These are phyloP conservation scores for Botrytis fragariae DNA, from an alignment of 2,329 filamentous ascomycete species.

Conservation along the genomic window DNA sequence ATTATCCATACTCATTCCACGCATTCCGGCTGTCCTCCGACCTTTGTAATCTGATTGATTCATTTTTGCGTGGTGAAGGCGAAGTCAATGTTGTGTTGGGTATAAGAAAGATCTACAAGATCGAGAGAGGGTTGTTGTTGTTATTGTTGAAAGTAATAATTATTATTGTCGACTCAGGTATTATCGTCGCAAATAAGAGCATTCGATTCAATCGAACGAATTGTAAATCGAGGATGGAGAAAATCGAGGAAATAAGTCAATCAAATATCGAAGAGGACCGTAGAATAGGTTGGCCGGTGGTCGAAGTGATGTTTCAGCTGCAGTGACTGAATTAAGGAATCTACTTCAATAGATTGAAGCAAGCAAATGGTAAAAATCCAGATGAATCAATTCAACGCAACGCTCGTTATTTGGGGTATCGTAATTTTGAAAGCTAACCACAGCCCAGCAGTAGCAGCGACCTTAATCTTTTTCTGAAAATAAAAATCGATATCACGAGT, in stretches of 20 bases:
- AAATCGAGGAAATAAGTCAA: background rate
- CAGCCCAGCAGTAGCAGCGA: conserved; percentile 19
- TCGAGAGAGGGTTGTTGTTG: background rate
- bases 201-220: conserved; percentile 16
- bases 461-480: background rate
- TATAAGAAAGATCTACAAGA: conserved; percentile 46
- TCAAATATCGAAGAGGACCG: background rate
- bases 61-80: conserved; percentile 78
- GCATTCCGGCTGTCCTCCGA: conserved; percentile 50
- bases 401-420: background rate
- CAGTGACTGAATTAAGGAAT: conserved; percentile 11
- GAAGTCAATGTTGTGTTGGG: conserved; percentile 72
- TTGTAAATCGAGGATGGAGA: conserved; percentile 8
- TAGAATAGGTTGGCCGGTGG: conserved; percentile 4
- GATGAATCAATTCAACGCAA: conserved; percentile 12
- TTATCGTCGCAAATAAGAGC: conserved; percentile 16
- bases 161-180: conserved; percentile 9
- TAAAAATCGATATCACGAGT: background rate
- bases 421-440: conserved; percentile 14
- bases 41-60: conserved; percentile 59
- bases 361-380: background rate
- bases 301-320: conserved; percentile 19
- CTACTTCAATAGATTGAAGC: background rate
- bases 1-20: conserved; percentile 74
- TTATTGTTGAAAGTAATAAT: background rate